Evolutionary conservation across 2,329 filamentous ascomycete species (phyloP), one percentile per base, ranked within the genome.

Genomic region (Triangularia verruculosa): DNA sequence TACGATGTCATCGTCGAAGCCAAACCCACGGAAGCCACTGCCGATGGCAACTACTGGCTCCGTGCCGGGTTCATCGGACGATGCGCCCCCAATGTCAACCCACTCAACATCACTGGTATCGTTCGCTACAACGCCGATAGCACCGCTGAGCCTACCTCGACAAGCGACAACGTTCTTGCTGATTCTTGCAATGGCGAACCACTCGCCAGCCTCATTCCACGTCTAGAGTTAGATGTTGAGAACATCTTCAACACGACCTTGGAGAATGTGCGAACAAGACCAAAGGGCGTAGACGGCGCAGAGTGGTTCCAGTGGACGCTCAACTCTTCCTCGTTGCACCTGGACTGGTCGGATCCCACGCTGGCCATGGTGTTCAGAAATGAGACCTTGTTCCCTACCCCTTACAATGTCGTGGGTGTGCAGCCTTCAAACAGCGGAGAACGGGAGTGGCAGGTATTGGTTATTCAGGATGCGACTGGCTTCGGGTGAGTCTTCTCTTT

Each of bases 341-440:
- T 83, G 5, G 75, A 83, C 61, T 83, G 81, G 75, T 71, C 71
- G 8, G 70, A 81, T 57, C 82, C 83, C 5, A 83, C 81, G 0
- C 72, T 79, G 3, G 64, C 66, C 8, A 70, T 75, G 61, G 68
- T 77, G 12, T 61, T 72, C 5, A 62, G 74, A 28, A 64, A 66
- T 22, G 66, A 67, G 9, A 70, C 63, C 13, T 59, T 68, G 5
- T 76, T 73, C 55, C 70, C 70, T 0, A 64, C 65, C 2, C 66
- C 69, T 28, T 72, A 75, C 61, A 73, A 72, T 32, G 73, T 77
- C 7, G 69, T 75, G 34, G 39, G 67, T 25, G 65, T 76, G 20
- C 20, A 66, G 62, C 51, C 62, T 15, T 58, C 61, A 4, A 43
- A 69, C 6, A 64, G 67, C 2, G 68, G 57, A 3, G 9, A 64